Evolutionary conservation across 2,329 filamentous ascomycete species (phyloP).

Genomic region (Fusarium sp.): DNA sequence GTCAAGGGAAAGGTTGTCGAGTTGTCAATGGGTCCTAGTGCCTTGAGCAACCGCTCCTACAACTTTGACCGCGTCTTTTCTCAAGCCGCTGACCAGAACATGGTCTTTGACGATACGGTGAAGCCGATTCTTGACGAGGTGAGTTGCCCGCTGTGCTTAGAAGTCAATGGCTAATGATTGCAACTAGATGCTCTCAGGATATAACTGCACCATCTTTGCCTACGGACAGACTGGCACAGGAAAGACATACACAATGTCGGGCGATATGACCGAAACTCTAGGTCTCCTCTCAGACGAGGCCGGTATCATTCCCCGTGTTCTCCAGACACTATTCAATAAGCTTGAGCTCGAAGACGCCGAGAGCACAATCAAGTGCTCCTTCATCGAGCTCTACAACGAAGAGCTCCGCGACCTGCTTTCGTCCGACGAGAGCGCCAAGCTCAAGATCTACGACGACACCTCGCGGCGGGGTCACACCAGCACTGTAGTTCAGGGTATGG

Average conservation of each 20-base stretch:
- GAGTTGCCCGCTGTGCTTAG: slow-evolving; percentile 42
- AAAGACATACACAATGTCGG: slow-evolving; percentile 99
- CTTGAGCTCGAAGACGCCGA: slow-evolving; percentile 84
- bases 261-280: slow-evolving; percentile 89
- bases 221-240: slow-evolving; percentile 98
- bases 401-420: slow-evolving; percentile 92
- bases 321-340: slow-evolving; percentile 88
- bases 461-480: slow-evolving; percentile 85
- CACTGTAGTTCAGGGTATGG: slow-evolving; percentile 96
- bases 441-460: slow-evolving; percentile 96
- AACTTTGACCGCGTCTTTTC: slow-evolving; percentile 98
- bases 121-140: slow-evolving; percentile 94
- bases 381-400: slow-evolving; percentile 98
- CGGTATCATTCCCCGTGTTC: slow-evolving; percentile 92
- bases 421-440: slow-evolving; percentile 81
- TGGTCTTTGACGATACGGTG: slow-evolving; percentile 96
- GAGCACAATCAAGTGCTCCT: slow-evolving; percentile 95
- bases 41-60: slow-evolving; percentile 95
- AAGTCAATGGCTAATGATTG: slow-evolving; percentile 8
- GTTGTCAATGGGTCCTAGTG: slow-evolving; percentile 91
- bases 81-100: slow-evolving; percentile 90
- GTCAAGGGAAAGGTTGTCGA: slow-evolving; percentile 87
- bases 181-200: slow-evolving; percentile 87
- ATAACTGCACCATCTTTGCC: slow-evolving; percentile 98
- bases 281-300: slow-evolving; percentile 91